Evolutionary conservation across 768 basidiomycete species (phyloP).

Genomic region (Suillus ampliporus): DNA sequence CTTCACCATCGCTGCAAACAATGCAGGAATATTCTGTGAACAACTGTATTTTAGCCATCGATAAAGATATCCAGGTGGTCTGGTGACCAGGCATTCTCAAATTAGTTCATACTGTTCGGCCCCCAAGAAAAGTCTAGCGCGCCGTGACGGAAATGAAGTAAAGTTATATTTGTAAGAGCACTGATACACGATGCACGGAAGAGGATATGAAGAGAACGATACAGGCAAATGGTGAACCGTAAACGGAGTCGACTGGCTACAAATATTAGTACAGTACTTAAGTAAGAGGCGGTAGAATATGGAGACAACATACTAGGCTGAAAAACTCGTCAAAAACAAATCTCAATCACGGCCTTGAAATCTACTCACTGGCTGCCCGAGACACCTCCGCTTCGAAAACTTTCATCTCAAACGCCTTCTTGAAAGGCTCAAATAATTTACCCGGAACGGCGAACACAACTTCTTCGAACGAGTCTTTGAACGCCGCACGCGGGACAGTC

Average conservation of each 20-base stretch:
- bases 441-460: constrained; percentile 51
- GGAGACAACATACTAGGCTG: neutral
- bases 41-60: neutral
- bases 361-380: constrained; percentile 32
- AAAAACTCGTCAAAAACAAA: neutral
- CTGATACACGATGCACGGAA: neutral
- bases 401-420: constrained; percentile 45
- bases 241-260: too few relatives aligned
- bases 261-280: neutral
- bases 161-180: neutral
- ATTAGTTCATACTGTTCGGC: neutral
- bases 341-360: neutral
- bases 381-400: constrained; percentile 44
- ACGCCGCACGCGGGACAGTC: constrained; percentile 34
- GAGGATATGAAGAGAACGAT: neutral
- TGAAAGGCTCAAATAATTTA: constrained; percentile 42
- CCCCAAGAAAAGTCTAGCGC: neutral
- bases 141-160: neutral
- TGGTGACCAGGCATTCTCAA: neutral
- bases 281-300: neutral
- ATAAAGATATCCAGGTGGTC: neutral
- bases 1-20: constrained; percentile 11
- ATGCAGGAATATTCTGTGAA: neutral
- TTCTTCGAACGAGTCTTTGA: constrained; percentile 47
- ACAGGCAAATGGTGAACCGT: neutral